A percentile compares a stretch with the other conserved stretches of the same genome.
phyloP scores from a whole-genome alignment of 129 eudicot species.

The Logfia minima region DNA sequence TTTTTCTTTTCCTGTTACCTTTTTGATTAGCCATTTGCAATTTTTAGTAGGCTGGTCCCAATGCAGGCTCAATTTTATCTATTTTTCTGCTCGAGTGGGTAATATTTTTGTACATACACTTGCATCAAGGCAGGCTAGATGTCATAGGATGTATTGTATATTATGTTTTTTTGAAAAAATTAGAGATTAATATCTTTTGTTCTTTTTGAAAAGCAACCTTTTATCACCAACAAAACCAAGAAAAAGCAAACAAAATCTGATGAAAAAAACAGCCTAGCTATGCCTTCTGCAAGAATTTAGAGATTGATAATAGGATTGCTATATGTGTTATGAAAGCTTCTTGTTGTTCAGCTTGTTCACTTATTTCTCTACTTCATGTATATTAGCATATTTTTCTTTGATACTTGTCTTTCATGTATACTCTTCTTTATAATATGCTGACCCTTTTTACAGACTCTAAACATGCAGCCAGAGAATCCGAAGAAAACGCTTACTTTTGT shows the following conservation, averaged over 20 bases:
- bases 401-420: neutral
- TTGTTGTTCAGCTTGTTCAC: neutral
- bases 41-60: neutral
- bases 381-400: neutral
- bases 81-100: neutral
- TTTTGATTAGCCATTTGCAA: neutral
- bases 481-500: slow-evolving; percentile 78
- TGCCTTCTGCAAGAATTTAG: neutral
- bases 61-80: neutral
- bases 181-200: neutral
- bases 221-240: neutral
- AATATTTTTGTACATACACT: neutral
- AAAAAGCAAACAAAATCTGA: neutral
- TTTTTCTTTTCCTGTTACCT: neutral
- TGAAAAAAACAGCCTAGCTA: neutral
- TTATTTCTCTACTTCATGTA: neutral
- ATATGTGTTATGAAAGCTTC: neutral
- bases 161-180: neutral
- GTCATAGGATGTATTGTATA: neutral
- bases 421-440: slow-evolving; percentile 11
- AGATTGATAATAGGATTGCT: neutral
- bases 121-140: neutral
- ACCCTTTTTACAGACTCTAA: slow-evolving; percentile 52
- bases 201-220: neutral
- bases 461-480: slow-evolving; percentile 62